Evolutionary conservation across 2,329 filamentous ascomycete species (phyloP).

Genomic region (Pseudogymnoascus sp.): DNA sequence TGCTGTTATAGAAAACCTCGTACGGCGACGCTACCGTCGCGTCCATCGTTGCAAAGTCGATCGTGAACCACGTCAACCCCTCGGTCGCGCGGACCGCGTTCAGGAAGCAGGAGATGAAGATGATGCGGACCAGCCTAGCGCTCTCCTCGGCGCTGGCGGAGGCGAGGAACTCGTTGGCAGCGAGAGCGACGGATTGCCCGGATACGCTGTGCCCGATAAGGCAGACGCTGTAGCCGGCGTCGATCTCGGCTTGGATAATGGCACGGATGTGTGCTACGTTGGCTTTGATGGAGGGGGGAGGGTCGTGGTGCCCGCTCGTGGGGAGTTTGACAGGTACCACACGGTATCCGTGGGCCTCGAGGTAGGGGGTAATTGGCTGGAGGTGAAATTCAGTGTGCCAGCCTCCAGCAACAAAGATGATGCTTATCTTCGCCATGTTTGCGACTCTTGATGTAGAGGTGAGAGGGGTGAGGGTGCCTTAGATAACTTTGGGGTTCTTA

Average conservation of each 20-base stretch:
- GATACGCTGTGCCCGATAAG: slow-evolving; percentile 4
- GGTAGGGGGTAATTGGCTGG: background rate
- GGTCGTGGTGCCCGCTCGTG: background rate
- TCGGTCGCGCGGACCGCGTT: background rate
- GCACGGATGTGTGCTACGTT: slow-evolving; percentile 1
- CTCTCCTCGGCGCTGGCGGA: slow-evolving; percentile 4
- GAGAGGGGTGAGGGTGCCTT: background rate
- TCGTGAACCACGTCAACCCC: background rate
- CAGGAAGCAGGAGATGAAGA: slow-evolving; percentile 7
- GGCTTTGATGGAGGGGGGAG: background rate
- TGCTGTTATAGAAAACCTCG: background rate
- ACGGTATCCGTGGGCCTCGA: background rate
- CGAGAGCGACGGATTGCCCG: background rate
- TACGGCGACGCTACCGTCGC: background rate
- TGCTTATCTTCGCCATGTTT: slow-evolving; percentile 2
- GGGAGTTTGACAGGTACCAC: slow-evolving; percentile 2
- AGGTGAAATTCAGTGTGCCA: slow-evolving; percentile 8
- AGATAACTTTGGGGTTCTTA: background rate
- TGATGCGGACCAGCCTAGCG: background rate
- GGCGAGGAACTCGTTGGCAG: slow-evolving; percentile 2
- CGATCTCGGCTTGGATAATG: slow-evolving; percentile 2
- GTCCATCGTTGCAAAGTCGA: slow-evolving; percentile 6
- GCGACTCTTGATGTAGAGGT: background rate
- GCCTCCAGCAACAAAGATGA: background rate
- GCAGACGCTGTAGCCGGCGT: slow-evolving; percentile 2